phyloP scores from a whole-genome alignment of 2,329 filamentous ascomycete genomes.

The Colletotrichum higginsianum region DNA sequence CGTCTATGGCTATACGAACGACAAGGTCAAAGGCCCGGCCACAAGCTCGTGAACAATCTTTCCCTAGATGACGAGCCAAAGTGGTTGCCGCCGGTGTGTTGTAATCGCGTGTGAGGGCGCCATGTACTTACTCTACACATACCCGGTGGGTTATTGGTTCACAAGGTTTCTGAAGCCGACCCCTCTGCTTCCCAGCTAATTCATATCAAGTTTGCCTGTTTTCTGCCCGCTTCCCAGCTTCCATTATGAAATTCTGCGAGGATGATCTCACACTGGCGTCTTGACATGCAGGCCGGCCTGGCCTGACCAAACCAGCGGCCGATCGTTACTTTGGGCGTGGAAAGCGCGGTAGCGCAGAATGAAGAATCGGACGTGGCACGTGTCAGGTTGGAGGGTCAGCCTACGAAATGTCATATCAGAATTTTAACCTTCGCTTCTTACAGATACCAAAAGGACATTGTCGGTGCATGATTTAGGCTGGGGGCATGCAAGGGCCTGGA shows the following conservation, averaged over 20 bases:
- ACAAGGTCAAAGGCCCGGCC: neutral
- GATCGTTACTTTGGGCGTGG: slow-evolving; percentile 1
- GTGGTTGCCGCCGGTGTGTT: neutral
- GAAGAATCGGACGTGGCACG: slow-evolving; percentile 1
- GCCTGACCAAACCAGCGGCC: neutral
- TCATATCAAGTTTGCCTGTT: neutral
- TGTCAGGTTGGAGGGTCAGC: neutral
- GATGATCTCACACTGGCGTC: neutral
- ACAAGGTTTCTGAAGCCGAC: neutral
- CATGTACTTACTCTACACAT: too few species aligned
- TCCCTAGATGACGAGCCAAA: neutral
- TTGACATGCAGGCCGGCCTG: neutral
- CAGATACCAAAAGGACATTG: neutral
- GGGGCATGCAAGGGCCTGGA: slow-evolving; percentile 3
- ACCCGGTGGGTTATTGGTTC: too few species aligned
- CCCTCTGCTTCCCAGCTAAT: too few species aligned
- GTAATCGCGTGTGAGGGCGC: neutral
- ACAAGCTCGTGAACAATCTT: neutral
- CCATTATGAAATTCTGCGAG: neutral
- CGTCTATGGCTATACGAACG: neutral
- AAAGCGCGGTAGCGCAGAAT: neutral
- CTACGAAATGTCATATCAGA: too few species aligned
- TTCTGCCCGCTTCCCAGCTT: neutral
- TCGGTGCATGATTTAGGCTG: slow-evolving; percentile 19
- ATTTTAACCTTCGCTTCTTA: too few species aligned